These are phyloP conservation scores for Cetradonia linearis DNA, from an alignment of 495 filamentous ascomycete genomes.

Conservation along the genomic window DNA sequence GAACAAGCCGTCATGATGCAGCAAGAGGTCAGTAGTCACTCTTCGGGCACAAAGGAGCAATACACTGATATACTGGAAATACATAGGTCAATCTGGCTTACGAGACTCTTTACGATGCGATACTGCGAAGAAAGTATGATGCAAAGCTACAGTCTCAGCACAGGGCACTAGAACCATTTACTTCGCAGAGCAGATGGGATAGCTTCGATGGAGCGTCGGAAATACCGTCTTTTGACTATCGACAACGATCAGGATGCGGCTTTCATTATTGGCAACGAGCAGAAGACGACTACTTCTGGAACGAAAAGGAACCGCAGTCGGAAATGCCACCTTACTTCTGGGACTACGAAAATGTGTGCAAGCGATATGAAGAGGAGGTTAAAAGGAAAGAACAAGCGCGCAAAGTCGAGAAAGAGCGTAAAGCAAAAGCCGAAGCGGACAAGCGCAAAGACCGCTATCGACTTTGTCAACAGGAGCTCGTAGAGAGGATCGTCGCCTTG, in stretches of 20 bases:
- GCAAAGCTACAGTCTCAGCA: slow-evolving; percentile 1
- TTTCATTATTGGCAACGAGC: not conserved
- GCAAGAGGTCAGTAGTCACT: slow-evolving; percentile 1
- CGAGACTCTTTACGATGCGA: not conserved
- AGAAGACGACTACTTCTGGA: not conserved
- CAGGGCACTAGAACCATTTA: not conserved
- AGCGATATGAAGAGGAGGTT: not conserved
- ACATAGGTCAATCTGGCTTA: slow-evolving; percentile 4
- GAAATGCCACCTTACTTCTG: not conserved
- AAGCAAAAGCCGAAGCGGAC: not conserved
- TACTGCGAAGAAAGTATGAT: not conserved
- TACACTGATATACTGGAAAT: not conserved
- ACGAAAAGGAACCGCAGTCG: not conserved
- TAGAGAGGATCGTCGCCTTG: not conserved
- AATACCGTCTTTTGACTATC: not conserved
- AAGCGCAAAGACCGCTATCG: not conserved
- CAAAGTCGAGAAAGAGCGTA: not conserved
- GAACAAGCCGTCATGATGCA: not conserved
- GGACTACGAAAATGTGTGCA: not conserved
- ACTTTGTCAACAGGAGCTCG: not conserved
- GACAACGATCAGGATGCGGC: not conserved
- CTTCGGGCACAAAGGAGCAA: not conserved
- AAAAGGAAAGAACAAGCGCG: no score
- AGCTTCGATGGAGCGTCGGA: not conserved
- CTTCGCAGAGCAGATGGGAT: not conserved